These are phyloP conservation scores for Xylaria venustula DNA, from an alignment of 495 filamentous ascomycete species.

Conservation along the genomic window DNA sequence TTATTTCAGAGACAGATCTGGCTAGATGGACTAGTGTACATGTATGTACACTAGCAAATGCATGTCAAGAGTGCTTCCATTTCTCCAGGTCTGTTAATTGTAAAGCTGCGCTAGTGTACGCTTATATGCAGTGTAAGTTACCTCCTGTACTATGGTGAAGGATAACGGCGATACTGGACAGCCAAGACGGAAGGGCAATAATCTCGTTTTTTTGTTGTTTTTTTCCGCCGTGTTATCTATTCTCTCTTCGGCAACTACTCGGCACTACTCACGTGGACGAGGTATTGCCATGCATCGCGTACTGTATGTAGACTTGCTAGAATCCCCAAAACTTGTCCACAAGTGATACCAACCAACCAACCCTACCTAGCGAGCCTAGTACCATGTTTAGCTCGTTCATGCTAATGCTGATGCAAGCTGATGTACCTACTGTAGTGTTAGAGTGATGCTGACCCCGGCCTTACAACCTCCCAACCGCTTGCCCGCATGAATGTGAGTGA, in stretches of 20 bases:
- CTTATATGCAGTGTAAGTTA: too few relatives aligned
- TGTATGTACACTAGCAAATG: background rate
- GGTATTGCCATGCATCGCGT: background rate
- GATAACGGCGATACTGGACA: too few relatives aligned
- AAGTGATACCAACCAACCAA: constrained; percentile 31
- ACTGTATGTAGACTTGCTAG: background rate
- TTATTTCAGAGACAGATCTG: constrained; percentile 7
- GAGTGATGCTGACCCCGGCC: constrained; percentile 15
- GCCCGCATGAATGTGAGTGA: constrained; percentile 14
- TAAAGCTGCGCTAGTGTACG: too few relatives aligned
- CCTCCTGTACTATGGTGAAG: background rate
- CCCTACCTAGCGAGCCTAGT: too few relatives aligned
- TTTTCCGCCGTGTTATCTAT: too few relatives aligned
- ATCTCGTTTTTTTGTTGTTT: too few relatives aligned
- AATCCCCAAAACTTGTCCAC: constrained; percentile 23
- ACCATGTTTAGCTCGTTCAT: too few relatives aligned
- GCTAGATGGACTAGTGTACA: too few relatives aligned
- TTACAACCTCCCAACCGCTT: constrained; percentile 29
- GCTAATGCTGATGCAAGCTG: background rate
- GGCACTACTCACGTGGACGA: background rate
- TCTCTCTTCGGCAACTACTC: too few relatives aligned
- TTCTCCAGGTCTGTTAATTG: background rate
- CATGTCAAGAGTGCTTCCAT: background rate
- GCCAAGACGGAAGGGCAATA: too few relatives aligned
- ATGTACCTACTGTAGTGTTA: background rate